These are phyloP conservation scores for Gastrolobium villosum DNA, from an alignment of 306 rosid genomes.

Conservation along the genomic window DNA sequence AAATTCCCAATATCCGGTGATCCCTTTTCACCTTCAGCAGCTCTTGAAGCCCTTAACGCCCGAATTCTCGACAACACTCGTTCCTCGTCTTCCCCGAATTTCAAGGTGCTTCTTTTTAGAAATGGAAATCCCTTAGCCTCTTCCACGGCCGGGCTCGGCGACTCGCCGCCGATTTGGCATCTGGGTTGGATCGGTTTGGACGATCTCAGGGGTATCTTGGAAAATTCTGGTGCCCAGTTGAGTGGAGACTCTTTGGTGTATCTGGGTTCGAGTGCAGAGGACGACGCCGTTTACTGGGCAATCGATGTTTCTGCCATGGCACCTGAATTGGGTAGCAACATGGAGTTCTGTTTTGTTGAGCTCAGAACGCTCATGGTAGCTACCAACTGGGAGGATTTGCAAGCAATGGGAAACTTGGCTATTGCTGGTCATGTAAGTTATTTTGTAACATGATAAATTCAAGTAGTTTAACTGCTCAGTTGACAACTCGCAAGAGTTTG, in stretches of 20 bases:
- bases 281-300: conserved; percentile 81
- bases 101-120: conserved; percentile 80
- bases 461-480: too few relatives aligned
- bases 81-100: conserved; percentile 58
- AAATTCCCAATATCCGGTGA: conserved; percentile 60
- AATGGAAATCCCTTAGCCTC: conserved; percentile 78
- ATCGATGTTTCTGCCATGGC: conserved; percentile 75
- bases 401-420: conserved; percentile 75
- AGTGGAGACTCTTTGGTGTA: conserved; percentile 72
- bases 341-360: conserved; percentile 70
- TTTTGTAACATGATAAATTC: conserved; percentile 17
- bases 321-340: conserved; percentile 54
- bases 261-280: conserved; percentile 69
- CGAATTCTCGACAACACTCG: conserved; percentile 55
- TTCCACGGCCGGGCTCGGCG: conserved; percentile 44
- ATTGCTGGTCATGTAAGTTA: conserved; percentile 91
- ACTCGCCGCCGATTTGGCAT: conserved; percentile 64
- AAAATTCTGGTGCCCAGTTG: conserved; percentile 57
- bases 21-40: conserved; percentile 67
- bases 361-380: conserved; percentile 92
- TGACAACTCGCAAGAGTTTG: too few relatives aligned
- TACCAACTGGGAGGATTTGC: conserved; percentile 76
- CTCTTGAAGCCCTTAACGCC: conserved; percentile 69
- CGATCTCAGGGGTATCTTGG: conserved; percentile 57
- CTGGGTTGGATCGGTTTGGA: conserved; percentile 83